Conservation (phyloP, 1,139 yeast species). For the Saccharomyces hybrid region DNA sequence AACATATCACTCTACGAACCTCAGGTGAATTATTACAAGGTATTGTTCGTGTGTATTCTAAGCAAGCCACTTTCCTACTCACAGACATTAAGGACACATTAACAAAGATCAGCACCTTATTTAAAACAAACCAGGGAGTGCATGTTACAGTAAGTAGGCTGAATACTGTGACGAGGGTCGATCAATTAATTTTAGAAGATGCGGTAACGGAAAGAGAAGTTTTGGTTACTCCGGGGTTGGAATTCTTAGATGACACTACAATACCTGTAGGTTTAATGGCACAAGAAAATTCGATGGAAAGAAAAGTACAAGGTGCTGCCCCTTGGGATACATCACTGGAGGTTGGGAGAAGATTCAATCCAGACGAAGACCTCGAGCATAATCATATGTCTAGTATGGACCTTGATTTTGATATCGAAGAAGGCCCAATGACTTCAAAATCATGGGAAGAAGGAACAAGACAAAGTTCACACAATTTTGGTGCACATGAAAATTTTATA, state of each 20-base stretch:
- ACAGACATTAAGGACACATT: constrained; percentile 82
- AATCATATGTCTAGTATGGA: constrained; percentile 25
- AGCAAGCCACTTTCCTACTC: constrained; percentile 74
- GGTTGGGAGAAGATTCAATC: constrained; percentile 26
- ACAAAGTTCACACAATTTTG: constrained; percentile 34
- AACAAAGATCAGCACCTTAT: constrained; percentile 65
- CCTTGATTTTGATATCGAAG: constrained; percentile 27
- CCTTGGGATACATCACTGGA: constrained; percentile 30
- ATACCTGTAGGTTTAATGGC: constrained; percentile 15
- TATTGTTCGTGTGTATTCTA: constrained; percentile 77
- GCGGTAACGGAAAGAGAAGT: constrained; percentile 74
- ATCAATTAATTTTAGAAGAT: constrained; percentile 58
- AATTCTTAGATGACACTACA: constrained; percentile 32
- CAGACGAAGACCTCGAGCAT: constrained; percentile 35
- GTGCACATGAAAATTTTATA: constrained; percentile 7
- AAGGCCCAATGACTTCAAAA: constrained; percentile 11
- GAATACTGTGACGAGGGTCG: constrained; percentile 46
- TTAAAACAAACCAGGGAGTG: constrained; percentile 39
- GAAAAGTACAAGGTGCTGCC: constrained; percentile 29
- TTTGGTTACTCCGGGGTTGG: constrained; percentile 55
- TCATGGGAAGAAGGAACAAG: constrained; percentile 55
- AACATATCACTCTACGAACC: constrained; percentile 66
- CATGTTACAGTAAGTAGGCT: constrained; percentile 38
- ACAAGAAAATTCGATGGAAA: constrained; percentile 19
- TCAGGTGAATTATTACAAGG: constrained; percentile 88